phyloP scores from a whole-genome alignment of 208 protist genomes.

The Trypanosoma cruzi region DNA sequence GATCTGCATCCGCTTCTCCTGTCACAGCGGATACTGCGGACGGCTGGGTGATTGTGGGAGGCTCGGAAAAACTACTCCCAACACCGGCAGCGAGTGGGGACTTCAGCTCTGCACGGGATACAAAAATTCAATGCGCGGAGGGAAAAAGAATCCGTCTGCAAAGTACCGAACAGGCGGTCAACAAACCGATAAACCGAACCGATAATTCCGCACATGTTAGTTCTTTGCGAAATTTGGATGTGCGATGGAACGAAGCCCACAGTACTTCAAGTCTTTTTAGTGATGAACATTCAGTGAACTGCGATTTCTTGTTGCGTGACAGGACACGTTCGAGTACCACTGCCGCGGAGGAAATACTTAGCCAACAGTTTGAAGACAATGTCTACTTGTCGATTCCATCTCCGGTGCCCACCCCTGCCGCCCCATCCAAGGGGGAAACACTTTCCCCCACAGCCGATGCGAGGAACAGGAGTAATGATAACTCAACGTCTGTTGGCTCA shows the following conservation, averaged over 20 bases:
- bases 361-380: slow-evolving; percentile 12
- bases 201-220: neutral
- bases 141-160: neutral
- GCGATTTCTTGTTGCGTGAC: slow-evolving; percentile 8
- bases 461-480: neutral
- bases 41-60: slow-evolving; percentile 3
- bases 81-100: neutral
- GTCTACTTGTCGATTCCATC: neutral
- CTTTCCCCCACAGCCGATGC: no score
- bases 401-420: neutral
- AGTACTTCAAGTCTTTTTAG: slow-evolving; percentile 14
- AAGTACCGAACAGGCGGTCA: neutral
- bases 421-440: neutral
- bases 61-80: neutral
- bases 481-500: neutral
- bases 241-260: neutral
- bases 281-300: neutral
- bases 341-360: slow-evolving; percentile 19
- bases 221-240: neutral
- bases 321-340: slow-evolving; percentile 8
- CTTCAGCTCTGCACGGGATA: neutral
- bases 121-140: neutral
- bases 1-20: neutral
- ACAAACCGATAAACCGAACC: neutral
- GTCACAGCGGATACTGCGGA: slow-evolving; percentile 2